Evolutionary conservation across 208 protist genomes (phyloP).

Genomic region (Entamoeba histolytica): DNA sequence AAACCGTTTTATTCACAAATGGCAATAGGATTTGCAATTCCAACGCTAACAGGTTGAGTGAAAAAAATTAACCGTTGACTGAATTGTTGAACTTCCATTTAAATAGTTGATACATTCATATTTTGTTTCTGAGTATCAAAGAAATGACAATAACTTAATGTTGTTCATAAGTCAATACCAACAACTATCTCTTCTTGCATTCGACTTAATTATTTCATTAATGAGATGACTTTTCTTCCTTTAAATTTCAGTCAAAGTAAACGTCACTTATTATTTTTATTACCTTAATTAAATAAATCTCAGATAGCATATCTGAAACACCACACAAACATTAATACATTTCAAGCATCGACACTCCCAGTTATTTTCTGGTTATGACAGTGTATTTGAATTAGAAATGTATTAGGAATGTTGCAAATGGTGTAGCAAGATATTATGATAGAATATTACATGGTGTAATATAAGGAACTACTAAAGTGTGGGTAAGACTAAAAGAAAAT

Average conservation of each 20-base stretch:
- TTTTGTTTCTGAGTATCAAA: neutral
- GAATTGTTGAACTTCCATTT: neutral
- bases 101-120: neutral
- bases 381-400: too few relatives aligned
- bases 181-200: neutral
- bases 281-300: too few relatives aligned
- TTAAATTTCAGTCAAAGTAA: neutral
- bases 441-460: too few relatives aligned
- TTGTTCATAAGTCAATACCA: neutral
- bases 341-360: too few relatives aligned
- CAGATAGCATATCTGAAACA: too few relatives aligned
- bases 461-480: too few relatives aligned
- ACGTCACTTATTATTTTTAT: too few relatives aligned
- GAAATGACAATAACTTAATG: neutral
- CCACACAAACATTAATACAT: too few relatives aligned
- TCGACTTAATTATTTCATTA: neutral
- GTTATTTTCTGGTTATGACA: too few relatives aligned
- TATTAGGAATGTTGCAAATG: too few relatives aligned
- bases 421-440: too few relatives aligned
- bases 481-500: too few relatives aligned
- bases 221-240: neutral
- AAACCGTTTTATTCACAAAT: conserved; percentile 13
- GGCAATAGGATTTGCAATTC: neutral
- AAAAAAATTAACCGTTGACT: neutral
- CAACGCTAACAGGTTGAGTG: neutral